phyloP scores from a whole-genome alignment of 2,329 filamentous ascomycete species.

The Cytospora piceicola region DNA sequence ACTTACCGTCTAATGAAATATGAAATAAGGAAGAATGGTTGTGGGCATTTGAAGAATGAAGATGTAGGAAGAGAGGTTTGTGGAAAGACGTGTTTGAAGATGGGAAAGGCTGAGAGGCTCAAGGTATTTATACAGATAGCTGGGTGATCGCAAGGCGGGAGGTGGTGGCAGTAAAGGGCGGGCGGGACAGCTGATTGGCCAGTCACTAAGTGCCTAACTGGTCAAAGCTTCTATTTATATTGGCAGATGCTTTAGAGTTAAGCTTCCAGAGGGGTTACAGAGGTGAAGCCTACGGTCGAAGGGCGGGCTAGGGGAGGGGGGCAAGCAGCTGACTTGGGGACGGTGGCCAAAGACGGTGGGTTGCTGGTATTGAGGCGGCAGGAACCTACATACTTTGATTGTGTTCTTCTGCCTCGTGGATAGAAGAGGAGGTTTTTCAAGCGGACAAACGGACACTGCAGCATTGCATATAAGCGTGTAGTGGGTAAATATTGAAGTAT shows the following conservation, averaged over 20 bases:
- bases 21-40: background rate
- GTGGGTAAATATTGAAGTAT: no score
- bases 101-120: background rate
- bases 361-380: background rate
- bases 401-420: background rate
- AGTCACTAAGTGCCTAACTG: background rate
- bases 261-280: background rate
- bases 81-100: background rate
- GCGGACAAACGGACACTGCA: no score
- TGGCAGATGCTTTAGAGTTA: background rate
- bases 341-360: no score
- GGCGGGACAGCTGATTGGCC: no score
- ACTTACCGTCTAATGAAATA: background rate
- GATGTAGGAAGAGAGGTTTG: background rate
- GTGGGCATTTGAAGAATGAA: background rate
- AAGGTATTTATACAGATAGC: no score
- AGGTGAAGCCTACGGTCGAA: no score
- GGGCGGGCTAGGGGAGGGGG: no score
- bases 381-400: background rate
- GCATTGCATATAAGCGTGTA: no score
- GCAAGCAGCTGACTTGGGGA: no score
- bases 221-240: background rate
- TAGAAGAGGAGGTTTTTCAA: no score
- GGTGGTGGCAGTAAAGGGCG: no score
- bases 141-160: no score